Conservation (phyloP, 1,284 basidiomycete genomes). For the Austroboletus olivaceoglutinosus region DNA sequence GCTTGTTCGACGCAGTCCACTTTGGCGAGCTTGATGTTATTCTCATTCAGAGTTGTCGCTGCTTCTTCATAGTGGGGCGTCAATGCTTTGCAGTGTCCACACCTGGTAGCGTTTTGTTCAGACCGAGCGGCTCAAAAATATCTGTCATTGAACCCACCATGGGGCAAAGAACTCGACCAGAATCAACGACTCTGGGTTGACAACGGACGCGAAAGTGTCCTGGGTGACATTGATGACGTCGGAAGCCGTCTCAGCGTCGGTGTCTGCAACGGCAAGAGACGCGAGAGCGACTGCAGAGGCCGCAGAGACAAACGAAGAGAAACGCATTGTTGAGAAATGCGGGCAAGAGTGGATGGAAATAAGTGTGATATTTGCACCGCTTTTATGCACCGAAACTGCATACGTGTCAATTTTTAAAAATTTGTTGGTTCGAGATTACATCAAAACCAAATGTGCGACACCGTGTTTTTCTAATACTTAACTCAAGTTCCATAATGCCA, state of each 20-base stretch:
- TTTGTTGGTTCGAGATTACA: too few species aligned
- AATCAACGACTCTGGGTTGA: constrained; percentile 74
- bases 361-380: not conserved
- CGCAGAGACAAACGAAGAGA: constrained; percentile 50
- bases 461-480: too few species aligned
- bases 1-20: constrained; percentile 92
- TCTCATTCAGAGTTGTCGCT: constrained; percentile 88
- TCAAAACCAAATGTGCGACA: too few species aligned
- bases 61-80: constrained; percentile 97
- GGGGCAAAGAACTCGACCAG: constrained; percentile 97
- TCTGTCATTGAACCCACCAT: constrained; percentile 51
- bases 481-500: too few species aligned
- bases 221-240: constrained; percentile 81
- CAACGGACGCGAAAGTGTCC: constrained; percentile 67
- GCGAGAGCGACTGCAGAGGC: constrained; percentile 55
- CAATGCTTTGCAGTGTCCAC: constrained; percentile 89
- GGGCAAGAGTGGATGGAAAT: not conserved
- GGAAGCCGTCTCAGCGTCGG: constrained; percentile 57
- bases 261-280: constrained; percentile 53
- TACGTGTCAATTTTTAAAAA: constrained; percentile 29
- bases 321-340: constrained; percentile 54
- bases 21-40: constrained; percentile 90
- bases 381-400: constrained; percentile 28
- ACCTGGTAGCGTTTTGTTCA: constrained; percentile 46
- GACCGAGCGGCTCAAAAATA: not conserved